Conservation (phyloP, 106 monocot species). For the Phalaenopsis equestris region DNA sequence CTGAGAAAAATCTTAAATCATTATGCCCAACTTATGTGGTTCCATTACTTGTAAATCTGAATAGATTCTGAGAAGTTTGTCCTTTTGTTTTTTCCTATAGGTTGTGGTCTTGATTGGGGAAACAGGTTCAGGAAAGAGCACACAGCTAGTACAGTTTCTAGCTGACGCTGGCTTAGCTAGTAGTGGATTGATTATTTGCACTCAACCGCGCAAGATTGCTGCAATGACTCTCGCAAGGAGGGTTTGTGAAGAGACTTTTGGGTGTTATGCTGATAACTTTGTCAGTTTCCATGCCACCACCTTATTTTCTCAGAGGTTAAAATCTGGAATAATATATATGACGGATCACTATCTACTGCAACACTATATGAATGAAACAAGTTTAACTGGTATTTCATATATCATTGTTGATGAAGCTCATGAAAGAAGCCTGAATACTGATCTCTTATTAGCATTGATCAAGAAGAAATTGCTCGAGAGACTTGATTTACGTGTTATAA, state of each 20-base stretch:
- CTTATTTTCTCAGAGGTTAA: conserved; percentile 34
- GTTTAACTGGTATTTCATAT: conserved; percentile 53
- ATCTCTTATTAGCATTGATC: conserved; percentile 70
- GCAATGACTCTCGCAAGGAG: conserved; percentile 64
- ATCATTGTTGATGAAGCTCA: conserved; percentile 94
- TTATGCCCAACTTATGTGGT: too few relatives aligned
- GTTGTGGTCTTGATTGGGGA: conserved; percentile 77
- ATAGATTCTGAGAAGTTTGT: background rate
- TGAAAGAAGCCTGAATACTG: conserved; percentile 96
- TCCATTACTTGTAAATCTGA: background rate
- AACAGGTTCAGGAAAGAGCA: conserved; percentile 98
- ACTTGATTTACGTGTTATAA: conserved; percentile 64
- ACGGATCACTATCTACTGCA: conserved; percentile 90
- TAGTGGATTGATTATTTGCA: conserved; percentile 72
- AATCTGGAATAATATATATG: conserved; percentile 54
- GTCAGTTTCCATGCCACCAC: conserved; percentile 42
- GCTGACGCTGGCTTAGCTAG: conserved; percentile 61
- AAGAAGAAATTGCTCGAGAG: conserved; percentile 64
- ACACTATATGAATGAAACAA: conserved; percentile 52
- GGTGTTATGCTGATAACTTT: conserved; percentile 53
- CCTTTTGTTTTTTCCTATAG: conserved; percentile 21
- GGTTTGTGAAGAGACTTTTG: conserved; percentile 65
- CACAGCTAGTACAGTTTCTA: conserved; percentile 87
- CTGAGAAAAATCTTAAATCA: too few relatives aligned
- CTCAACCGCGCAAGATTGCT: conserved; percentile 96